Conservation (phyloP, 148 eudicot genomes). For the Dysphania ambrosioides region DNA sequence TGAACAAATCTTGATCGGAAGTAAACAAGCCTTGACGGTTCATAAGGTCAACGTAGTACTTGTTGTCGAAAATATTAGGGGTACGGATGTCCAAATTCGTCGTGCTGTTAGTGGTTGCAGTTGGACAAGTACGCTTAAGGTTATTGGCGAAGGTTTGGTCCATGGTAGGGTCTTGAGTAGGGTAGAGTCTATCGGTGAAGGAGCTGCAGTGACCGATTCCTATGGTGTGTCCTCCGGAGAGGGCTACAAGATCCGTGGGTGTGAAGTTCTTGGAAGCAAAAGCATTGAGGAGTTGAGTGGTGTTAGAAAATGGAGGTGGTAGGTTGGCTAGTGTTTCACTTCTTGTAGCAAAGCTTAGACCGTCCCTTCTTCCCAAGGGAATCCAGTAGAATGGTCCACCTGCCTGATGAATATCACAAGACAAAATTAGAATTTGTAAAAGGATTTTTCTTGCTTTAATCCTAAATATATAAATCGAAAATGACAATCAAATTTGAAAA, state of each 20-base stretch:
- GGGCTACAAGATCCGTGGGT: slow-evolving; percentile 40
- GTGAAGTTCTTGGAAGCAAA: slow-evolving; percentile 23
- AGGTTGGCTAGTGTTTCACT: slow-evolving; percentile 27
- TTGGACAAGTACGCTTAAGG: slow-evolving; percentile 34
- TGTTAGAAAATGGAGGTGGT: slow-evolving; percentile 33
- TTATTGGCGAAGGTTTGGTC: slow-evolving; percentile 28
- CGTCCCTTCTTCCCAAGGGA: slow-evolving; percentile 39
- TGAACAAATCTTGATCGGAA: slow-evolving; percentile 41
- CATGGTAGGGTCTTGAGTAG: slow-evolving; percentile 33
- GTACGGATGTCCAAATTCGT: slow-evolving; percentile 32
- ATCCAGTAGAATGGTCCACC: slow-evolving; percentile 40
- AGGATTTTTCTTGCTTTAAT: no score
- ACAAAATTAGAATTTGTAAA: neutral
- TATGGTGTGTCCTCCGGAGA: slow-evolving; percentile 47
- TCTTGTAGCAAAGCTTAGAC: slow-evolving; percentile 31
- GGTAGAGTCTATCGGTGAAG: slow-evolving; percentile 33
- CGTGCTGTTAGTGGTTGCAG: slow-evolving; percentile 14
- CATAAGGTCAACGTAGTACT: slow-evolving; percentile 34
- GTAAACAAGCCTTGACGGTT: slow-evolving; percentile 36
- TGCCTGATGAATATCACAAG: slow-evolving; percentile 19
- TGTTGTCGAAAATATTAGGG: slow-evolving; percentile 40
- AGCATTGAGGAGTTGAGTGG: slow-evolving; percentile 23
- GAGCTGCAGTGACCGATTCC: slow-evolving; percentile 38
- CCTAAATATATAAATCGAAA: no score
- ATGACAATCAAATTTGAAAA: no score